Conservation (phyloP, 1,284 basidiomycete species). For the Ceratobasidium sp. region DNA sequence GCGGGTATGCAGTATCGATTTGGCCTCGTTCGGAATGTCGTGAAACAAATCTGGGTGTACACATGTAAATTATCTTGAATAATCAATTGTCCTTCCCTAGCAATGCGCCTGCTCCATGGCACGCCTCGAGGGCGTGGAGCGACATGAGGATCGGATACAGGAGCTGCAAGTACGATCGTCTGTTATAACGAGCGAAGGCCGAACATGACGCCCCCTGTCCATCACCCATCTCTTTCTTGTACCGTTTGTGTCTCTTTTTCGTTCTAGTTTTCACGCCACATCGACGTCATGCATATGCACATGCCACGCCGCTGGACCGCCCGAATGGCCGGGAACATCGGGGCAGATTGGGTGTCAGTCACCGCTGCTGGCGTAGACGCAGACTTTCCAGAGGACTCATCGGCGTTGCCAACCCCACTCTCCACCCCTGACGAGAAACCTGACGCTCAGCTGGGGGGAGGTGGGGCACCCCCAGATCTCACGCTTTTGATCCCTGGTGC, state of each 20-base stretch:
- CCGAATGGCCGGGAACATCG: slow-evolving; percentile 9
- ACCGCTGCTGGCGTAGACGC: too few species aligned
- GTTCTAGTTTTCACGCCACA: background rate
- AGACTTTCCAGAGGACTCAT: too few species aligned
- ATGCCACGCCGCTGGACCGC: background rate
- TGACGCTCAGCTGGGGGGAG: too few species aligned
- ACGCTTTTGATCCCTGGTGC: too few species aligned
- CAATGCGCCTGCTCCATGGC: background rate
- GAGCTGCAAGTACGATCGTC: background rate
- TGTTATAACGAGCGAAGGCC: too few species aligned
- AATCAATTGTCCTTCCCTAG: background rate
- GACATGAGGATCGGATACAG: background rate
- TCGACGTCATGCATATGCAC: background rate
- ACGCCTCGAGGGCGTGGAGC: background rate
- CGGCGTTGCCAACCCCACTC: background rate
- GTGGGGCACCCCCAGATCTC: too few species aligned
- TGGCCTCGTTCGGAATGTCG: background rate
- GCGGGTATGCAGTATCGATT: background rate
- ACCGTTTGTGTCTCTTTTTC: background rate
- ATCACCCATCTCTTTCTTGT: background rate
- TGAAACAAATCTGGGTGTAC: background rate
- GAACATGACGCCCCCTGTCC: too few species aligned
- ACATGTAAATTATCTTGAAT: background rate
- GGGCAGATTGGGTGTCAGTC: slow-evolving; percentile 6
- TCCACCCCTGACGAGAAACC: background rate